Conservation (phyloP, 176 grass and related monocot species). For the Cymbopogon citratus region DNA sequence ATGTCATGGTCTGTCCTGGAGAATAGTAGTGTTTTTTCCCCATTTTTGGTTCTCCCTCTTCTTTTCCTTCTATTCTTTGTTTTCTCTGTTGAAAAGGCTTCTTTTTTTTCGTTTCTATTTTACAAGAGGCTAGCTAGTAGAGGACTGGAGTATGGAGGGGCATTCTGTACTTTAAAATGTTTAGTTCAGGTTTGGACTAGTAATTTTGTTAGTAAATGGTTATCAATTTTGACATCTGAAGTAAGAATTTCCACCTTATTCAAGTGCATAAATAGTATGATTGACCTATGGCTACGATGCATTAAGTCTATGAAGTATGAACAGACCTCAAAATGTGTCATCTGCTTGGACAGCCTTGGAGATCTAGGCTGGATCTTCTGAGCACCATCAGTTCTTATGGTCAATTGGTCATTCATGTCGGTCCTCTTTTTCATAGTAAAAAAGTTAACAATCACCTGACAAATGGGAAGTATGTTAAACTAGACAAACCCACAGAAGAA, state of each 20-base stretch:
- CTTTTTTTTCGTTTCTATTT: neutral
- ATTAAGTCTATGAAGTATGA: slow-evolving; percentile 6
- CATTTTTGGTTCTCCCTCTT: slow-evolving; percentile 8
- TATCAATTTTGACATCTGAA: slow-evolving; percentile 37
- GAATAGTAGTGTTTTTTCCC: slow-evolving; percentile 14
- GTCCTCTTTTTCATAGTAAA: slow-evolving; percentile 11
- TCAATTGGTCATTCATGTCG: slow-evolving; percentile 18
- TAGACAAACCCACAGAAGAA: slow-evolving; percentile 26
- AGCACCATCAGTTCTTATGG: slow-evolving; percentile 8
- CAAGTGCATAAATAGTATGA: neutral
- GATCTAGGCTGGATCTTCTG: slow-evolving; percentile 24
- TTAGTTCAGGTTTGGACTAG: slow-evolving; percentile 40
- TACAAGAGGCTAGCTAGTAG: slow-evolving; percentile 40
- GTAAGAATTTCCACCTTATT: neutral
- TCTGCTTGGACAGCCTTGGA: slow-evolving; percentile 24
- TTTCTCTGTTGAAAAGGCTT: slow-evolving; percentile 33
- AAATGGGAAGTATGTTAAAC: slow-evolving; percentile 17
- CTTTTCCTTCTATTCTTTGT: slow-evolving; percentile 8
- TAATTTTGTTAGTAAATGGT: slow-evolving; percentile 51
- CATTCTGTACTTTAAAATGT: slow-evolving; percentile 48
- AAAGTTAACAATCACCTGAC: slow-evolving; percentile 3
- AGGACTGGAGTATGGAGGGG: neutral
- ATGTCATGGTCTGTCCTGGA: slow-evolving; percentile 29
- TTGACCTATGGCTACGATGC: neutral
- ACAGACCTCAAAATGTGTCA: slow-evolving; percentile 25